Conservation (phyloP, 345 rosid species). For the Eutrema yunnanense region DNA sequence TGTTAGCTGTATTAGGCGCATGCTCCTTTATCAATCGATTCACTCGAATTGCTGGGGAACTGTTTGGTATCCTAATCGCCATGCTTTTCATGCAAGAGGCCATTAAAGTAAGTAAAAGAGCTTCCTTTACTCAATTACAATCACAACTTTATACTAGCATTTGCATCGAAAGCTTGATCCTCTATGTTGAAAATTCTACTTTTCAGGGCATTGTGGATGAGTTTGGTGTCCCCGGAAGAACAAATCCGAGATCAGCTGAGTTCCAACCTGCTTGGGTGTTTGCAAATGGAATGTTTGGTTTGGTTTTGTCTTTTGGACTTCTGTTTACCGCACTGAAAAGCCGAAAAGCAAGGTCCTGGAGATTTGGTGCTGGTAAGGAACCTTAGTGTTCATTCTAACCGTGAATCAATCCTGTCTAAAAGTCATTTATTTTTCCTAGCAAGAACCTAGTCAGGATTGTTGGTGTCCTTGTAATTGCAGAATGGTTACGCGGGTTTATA, state of each 20-base stretch:
- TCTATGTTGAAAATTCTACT: background rate
- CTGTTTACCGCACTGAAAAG: slow-evolving; percentile 65
- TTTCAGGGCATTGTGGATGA: slow-evolving; percentile 78
- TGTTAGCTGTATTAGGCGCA: slow-evolving; percentile 81
- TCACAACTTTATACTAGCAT: background rate
- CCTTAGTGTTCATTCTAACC: background rate
- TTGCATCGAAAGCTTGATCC: background rate
- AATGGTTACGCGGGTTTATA: slow-evolving; percentile 69
- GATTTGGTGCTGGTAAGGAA: slow-evolving; percentile 72
- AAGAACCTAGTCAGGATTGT: background rate
- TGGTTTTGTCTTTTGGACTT: slow-evolving; percentile 80
- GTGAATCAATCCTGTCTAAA: background rate
- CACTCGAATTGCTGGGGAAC: slow-evolving; percentile 88
- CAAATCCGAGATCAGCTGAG: slow-evolving; percentile 51
- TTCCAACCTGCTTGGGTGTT: slow-evolving; percentile 83
- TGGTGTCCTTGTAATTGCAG: slow-evolving; percentile 30
- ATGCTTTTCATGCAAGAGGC: slow-evolving; percentile 97
- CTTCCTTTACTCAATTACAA: background rate
- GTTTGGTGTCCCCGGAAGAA: slow-evolving; percentile 74
- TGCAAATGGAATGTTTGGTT: slow-evolving; percentile 88
- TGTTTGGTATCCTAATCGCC: slow-evolving; percentile 89
- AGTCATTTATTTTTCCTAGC: background rate
- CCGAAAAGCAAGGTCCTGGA: slow-evolving; percentile 88
- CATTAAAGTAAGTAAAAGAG: slow-evolving; percentile 49
- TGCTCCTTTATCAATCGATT: slow-evolving; percentile 91